Percentiles rank a stretch among this genome's conserved stretches.
Evolutionary conservation across 768 basidiomycete genomes (phyloP).

Genomic region (Suillus alpinus): DNA sequence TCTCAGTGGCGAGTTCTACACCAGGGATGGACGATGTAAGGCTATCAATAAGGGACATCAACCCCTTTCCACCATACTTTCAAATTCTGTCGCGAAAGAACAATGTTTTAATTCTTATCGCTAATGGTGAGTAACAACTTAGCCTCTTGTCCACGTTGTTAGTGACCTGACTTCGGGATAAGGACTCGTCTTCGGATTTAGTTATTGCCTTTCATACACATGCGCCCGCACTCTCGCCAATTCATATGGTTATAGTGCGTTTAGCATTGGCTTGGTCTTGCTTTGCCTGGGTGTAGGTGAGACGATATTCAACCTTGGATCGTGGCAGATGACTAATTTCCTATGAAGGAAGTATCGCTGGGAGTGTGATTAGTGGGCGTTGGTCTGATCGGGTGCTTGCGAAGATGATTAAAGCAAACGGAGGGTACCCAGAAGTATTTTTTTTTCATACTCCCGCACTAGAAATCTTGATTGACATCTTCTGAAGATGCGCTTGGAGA

Average conservation of each 20-base stretch:
- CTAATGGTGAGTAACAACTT: conserved; percentile 17
- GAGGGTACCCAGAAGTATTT: conserved; percentile 65
- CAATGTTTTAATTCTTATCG: conserved; percentile 60
- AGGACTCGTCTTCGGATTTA: conserved; percentile 72
- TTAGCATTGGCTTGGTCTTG: conserved; percentile 74
- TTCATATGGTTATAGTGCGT: conserved; percentile 62
- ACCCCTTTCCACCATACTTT: conserved; percentile 64
- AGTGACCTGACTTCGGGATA: conserved; percentile 10
- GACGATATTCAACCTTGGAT: conserved; percentile 12
- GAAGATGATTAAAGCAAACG: conserved; percentile 40
- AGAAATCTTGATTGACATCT: background rate
- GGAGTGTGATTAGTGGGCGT: conserved; percentile 55
- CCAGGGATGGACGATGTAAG: conserved; percentile 35
- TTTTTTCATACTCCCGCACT: background rate
- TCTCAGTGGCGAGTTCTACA: conserved; percentile 10
- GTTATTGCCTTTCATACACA: conserved; percentile 71
- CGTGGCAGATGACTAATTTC: background rate
- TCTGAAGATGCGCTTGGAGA: conserved; percentile 71
- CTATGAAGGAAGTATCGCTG: conserved; percentile 43
- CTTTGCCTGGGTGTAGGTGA: conserved; percentile 70
- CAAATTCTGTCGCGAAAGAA: conserved; percentile 58
- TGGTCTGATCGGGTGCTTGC: conserved; percentile 53
- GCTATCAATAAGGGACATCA: conserved; percentile 65
- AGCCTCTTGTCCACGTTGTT: background rate
- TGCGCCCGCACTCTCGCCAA: conserved; percentile 64